phyloP scores from a whole-genome alignment of 2,329 filamentous ascomycete genomes.

The Sporothrix luriei region DNA sequence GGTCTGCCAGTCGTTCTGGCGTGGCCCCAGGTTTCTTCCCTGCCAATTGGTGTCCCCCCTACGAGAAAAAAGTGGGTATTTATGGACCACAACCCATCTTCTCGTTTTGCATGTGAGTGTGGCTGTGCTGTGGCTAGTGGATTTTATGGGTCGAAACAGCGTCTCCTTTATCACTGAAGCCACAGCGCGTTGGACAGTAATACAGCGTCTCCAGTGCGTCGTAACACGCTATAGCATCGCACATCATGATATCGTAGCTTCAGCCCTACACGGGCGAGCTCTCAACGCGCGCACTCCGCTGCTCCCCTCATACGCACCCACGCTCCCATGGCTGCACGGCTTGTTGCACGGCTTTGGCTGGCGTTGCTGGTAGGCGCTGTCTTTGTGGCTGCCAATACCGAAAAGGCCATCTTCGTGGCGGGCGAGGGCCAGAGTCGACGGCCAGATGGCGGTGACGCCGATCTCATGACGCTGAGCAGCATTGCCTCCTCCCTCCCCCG shows the following conservation, averaged over 20 bases:
- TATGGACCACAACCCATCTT: background rate
- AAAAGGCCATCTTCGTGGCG: slow-evolving; percentile 82
- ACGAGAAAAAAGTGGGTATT: background rate
- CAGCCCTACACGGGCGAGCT: background rate
- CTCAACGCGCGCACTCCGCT: background rate
- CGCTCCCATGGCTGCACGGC: background rate
- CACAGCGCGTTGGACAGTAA: background rate
- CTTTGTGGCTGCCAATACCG: slow-evolving; percentile 68
- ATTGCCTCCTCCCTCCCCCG: slow-evolving; percentile 13
- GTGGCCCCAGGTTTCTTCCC: slow-evolving; percentile 25
- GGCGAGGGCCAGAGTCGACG: slow-evolving; percentile 45
- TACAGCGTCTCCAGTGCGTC: no score
- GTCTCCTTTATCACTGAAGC: background rate
- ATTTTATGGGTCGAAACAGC: background rate
- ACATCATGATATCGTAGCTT: no score
- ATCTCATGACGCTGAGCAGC: background rate
- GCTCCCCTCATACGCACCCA: background rate
- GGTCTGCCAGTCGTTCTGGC: slow-evolving; percentile 14
- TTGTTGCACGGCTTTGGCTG: slow-evolving; percentile 27
- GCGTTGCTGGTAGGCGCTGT: slow-evolving; percentile 33
- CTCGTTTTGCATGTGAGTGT: slow-evolving; percentile 35
- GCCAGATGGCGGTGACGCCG: background rate
- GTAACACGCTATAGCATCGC: no score
- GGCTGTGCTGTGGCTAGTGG: slow-evolving; percentile 31
- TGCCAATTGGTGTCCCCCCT: background rate